These are phyloP conservation scores for Tremella fuciformis DNA, from an alignment of 768 basidiomycete species.

Conservation along the genomic window DNA sequence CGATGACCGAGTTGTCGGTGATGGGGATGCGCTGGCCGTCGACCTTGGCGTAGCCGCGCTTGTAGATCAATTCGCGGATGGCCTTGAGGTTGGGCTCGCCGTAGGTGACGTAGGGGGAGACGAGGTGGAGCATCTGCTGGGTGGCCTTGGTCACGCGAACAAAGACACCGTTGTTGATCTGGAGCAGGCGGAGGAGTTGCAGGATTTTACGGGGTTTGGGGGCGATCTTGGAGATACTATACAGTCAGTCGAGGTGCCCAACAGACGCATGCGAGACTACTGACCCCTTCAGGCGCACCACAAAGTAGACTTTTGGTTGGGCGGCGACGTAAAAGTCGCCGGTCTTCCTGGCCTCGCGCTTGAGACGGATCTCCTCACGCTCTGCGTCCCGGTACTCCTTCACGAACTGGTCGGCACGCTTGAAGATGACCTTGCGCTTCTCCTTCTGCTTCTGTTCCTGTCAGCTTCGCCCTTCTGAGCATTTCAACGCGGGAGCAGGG, in stretches of 20 bases:
- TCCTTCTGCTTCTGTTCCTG: slow-evolving; percentile 71
- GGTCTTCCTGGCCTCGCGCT: slow-evolving; percentile 81
- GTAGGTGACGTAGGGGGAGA: slow-evolving; percentile 96
- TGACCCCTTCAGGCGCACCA: slow-evolving; percentile 93
- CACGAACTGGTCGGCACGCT: slow-evolving; percentile 96
- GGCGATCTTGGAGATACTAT: slow-evolving; percentile 98
- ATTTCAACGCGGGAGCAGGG: not conserved
- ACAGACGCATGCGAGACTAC: slow-evolving; percentile 50
- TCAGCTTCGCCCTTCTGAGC: slow-evolving; percentile 16
- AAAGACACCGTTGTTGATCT: slow-evolving; percentile 99
- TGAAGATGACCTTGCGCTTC: slow-evolving; percentile 97
- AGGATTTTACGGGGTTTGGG: slow-evolving; percentile 99
- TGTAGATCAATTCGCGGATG: slow-evolving; percentile 96
- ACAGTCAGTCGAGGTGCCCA: not conserved
- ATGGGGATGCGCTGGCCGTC: slow-evolving; percentile 96
- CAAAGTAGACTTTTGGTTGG: slow-evolving; percentile 95
- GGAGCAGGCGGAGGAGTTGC: slow-evolving; percentile 94
- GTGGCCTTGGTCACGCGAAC: slow-evolving; percentile 95
- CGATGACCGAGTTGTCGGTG: slow-evolving; percentile 88
- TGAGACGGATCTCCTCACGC: slow-evolving; percentile 93
- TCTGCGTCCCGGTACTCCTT: slow-evolving; percentile 92
- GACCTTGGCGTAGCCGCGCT: slow-evolving; percentile 98
- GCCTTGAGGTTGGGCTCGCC: slow-evolving; percentile 92
- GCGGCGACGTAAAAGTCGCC: slow-evolving; percentile 98
- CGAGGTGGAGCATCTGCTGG: slow-evolving; percentile 93